These are phyloP conservation scores for Trichoderma koningii DNA, from an alignment of 2,329 filamentous ascomycete genomes.

Conservation along the genomic window DNA sequence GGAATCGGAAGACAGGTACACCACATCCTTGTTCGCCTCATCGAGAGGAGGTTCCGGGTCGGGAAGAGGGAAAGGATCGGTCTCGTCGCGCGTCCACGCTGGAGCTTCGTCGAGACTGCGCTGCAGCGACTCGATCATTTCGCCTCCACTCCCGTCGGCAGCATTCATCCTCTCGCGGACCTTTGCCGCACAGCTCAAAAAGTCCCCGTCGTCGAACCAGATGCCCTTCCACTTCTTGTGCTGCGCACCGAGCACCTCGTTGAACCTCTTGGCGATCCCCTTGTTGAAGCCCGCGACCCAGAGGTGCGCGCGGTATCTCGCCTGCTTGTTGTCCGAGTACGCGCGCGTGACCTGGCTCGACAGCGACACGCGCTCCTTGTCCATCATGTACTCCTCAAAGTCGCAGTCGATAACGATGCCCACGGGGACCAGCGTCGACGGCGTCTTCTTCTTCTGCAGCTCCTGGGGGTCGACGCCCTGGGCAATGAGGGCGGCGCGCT, in stretches of 20 bases:
- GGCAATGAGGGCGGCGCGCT: slow-evolving; percentile 53
- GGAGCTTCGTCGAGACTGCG: slow-evolving; percentile 37
- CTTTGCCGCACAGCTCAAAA: slow-evolving; percentile 65
- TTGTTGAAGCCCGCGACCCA: slow-evolving; percentile 78
- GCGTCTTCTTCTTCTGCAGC: slow-evolving; percentile 39
- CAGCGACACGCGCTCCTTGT: slow-evolving; percentile 82
- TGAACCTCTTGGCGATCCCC: slow-evolving; percentile 74
- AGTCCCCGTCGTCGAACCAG: slow-evolving; percentile 72
- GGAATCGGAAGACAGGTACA: slow-evolving; percentile 94
- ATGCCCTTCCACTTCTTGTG: slow-evolving; percentile 81
- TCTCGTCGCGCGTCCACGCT: slow-evolving; percentile 39
- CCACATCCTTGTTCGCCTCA: slow-evolving; percentile 52
- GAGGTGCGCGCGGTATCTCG: slow-evolving; percentile 69
- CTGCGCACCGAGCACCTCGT: slow-evolving; percentile 69
- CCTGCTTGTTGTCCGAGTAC: slow-evolving; percentile 83
- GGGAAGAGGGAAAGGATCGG: slow-evolving; percentile 40
- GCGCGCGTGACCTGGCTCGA: slow-evolving; percentile 80
- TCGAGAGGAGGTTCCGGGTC: slow-evolving; percentile 39
- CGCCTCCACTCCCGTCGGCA: slow-evolving; percentile 48
- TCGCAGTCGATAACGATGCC: slow-evolving; percentile 86
- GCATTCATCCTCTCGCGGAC: slow-evolving; percentile 67
- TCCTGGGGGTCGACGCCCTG: slow-evolving; percentile 48
- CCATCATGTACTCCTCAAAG: slow-evolving; percentile 87
- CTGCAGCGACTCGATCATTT: slow-evolving; percentile 61
- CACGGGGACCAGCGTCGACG: slow-evolving; percentile 65